A percentile compares a stretch with the other conserved stretches of the same genome.
Conservation (phyloP, 208 protist genomes). For the Acanthamoeba royreba region DNA sequence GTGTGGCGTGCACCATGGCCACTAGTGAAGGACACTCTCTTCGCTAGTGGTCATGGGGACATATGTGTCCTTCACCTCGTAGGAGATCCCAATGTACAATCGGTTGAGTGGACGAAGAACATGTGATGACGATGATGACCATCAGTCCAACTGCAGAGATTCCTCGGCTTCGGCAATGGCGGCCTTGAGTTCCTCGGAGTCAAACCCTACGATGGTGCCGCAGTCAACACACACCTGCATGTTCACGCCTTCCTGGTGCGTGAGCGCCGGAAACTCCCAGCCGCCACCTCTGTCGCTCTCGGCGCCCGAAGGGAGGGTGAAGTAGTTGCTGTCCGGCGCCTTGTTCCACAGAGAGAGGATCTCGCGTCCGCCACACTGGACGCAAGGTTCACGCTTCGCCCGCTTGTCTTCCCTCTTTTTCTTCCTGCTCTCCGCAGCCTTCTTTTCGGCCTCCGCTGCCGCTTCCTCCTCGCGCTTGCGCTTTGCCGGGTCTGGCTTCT, state of each 20-base stretch:
- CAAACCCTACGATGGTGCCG: not conserved
- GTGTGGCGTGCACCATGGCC: too few relatives aligned
- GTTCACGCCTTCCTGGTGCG: not conserved
- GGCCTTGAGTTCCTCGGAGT: not conserved
- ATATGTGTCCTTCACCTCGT: too few relatives aligned
- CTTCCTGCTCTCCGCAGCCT: not conserved
- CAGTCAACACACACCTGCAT: not conserved
- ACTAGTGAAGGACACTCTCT: too few relatives aligned
- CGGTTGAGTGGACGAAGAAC: too few relatives aligned
- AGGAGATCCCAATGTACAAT: too few relatives aligned
- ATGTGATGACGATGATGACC: too few relatives aligned
- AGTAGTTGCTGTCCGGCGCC: not conserved
- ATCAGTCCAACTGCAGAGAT: too few relatives aligned
- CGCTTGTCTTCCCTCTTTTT: not conserved
- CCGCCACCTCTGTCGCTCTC: not conserved
- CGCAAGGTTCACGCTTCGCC: not conserved
- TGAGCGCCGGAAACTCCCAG: not conserved
- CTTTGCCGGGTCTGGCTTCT: not conserved
- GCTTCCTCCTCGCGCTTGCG: not conserved
- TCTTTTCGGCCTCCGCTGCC: not conserved
- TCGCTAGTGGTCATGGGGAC: too few relatives aligned
- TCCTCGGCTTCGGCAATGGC: not conserved
- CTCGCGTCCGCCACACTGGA: not conserved
- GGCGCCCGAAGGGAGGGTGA: not conserved
- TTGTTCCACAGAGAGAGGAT: not conserved